Base-by-base conservation (phyloP, 441 rosid genomes). In the Mallotus japonicus region DNA sequence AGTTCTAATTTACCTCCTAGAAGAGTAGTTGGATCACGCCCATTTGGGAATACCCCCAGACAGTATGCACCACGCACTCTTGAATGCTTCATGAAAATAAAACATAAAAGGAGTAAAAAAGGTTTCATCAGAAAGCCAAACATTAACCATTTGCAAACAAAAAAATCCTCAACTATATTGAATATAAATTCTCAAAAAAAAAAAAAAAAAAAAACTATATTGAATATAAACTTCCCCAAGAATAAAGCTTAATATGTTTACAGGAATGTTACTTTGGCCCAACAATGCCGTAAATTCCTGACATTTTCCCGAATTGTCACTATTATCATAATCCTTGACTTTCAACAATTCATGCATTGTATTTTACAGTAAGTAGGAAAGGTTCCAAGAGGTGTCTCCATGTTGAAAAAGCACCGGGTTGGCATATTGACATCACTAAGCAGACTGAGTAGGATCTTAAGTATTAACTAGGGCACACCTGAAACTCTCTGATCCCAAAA, bases 11-110 rank as follows among this genome's bases (percentile, higher is more conserved):
- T 79, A 95, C 97, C 99, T 86, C 99, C 99, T 42, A 95, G 84
- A 65, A 95, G 97, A 73, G 97, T 92, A 50, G 98, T 87, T 62
- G 90, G 90, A 71, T 95, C 99, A 81, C 82, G 87, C 71, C 92
- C 97, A 73, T 95, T 95, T 76, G 83, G 98, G 77, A 95, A 95
- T 62, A 95, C 79, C 62, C 99, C 99, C 24, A 95, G 85, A 83
- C 99, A 95, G 76, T 91, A 92, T 47, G 93, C 97, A 8, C 96
- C 88, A 0, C 7, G 87, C 14, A 87, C 90, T 87, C 87, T 95
- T 24, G 96, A 82, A 88, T 95, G 99, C 99, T 94, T 74, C 75
- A 81, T n/a, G 17, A 76, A 76, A 66, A 49, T 20, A 28, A 72
- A 55, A 61, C 4, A 47, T 34, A 62, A 69, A 71, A 56, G 3